Percentiles rank a stretch among this genome's conserved stretches.
Evolutionary conservation across 768 basidiomycete species (phyloP).

Genomic region (Xanthoconium purpureum): DNA sequence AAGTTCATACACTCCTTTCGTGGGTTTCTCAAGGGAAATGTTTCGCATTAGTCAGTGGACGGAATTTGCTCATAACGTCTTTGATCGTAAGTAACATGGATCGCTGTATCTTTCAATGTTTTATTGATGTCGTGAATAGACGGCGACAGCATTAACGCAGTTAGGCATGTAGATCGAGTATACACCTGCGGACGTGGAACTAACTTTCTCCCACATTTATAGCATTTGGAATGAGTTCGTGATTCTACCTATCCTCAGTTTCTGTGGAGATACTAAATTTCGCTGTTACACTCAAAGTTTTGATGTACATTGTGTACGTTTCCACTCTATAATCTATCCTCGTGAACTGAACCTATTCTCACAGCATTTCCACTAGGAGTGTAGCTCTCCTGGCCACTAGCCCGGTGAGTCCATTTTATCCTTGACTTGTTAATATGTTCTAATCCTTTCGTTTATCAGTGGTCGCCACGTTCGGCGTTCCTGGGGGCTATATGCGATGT

Average conservation of each 20-base stretch:
- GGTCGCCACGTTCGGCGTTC: slow-evolving; percentile 29
- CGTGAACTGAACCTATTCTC: not conserved
- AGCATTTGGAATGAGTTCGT: slow-evolving; percentile 10
- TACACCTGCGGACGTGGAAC: not conserved
- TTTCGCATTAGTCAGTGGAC: not conserved
- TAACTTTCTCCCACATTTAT: not conserved
- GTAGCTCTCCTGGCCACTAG: not conserved
- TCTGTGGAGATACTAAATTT: not conserved
- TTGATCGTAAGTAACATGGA: slow-evolving; percentile 2
- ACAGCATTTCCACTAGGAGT: not conserved
- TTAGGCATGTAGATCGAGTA: not conserved
- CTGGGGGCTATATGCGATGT: slow-evolving; percentile 11
- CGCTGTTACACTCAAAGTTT: not conserved
- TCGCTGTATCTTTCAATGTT: not conserved
- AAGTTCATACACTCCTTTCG: not conserved
- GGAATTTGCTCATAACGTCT: not conserved
- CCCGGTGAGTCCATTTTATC: not conserved
- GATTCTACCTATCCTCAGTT: too few relatives aligned
- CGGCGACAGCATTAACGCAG: not conserved
- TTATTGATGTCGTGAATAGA: not conserved
- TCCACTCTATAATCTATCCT: not conserved
- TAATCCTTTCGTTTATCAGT: not conserved
- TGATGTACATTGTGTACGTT: not conserved
- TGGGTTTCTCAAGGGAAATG: not conserved
- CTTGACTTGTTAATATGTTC: not conserved